These are phyloP conservation scores for Umbellularia californica DNA, from an alignment of 164 flowering plant species.

Conservation along the genomic window DNA sequence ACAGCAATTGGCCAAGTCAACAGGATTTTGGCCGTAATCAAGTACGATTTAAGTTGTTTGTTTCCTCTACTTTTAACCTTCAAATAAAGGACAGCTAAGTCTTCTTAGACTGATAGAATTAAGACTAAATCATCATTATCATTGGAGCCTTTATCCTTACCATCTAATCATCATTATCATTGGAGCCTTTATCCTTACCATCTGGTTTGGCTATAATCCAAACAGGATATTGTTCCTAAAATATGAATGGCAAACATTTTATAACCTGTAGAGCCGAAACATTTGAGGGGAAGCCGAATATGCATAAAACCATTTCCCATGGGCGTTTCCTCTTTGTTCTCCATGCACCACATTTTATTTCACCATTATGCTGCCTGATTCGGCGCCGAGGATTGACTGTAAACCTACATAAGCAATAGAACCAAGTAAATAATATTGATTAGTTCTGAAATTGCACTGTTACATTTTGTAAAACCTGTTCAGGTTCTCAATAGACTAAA, in stretches of 20 bases:
- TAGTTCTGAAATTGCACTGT: background rate
- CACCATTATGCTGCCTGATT: slow-evolving; percentile 88
- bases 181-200: no score
- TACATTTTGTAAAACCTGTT: no score
- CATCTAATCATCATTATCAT: no score
- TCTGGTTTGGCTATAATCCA: no score
- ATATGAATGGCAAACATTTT: background rate
- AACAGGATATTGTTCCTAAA: background rate
- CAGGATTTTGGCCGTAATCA: background rate
- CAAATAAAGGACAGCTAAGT: background rate
- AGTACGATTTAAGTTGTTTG: no score
- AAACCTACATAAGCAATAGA: slow-evolving; percentile 35
- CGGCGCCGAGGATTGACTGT: slow-evolving; percentile 79
- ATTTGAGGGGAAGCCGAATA: slow-evolving; percentile 80
- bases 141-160: no score
- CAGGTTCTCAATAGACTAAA: background rate
- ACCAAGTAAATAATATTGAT: background rate
- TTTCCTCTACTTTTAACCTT: background rate
- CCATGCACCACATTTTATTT: slow-evolving; percentile 57
- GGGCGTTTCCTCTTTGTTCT: slow-evolving; percentile 80
- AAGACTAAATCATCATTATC: no score
- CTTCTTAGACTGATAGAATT: background rate
- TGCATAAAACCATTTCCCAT: slow-evolving; percentile 89
- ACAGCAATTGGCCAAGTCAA: background rate
- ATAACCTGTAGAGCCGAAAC: slow-evolving; percentile 83